A percentile compares a stretch with the other conserved stretches of the same genome.
Evolutionary conservation across 2,329 filamentous ascomycete species (phyloP).

Genomic region (Fusarium haematococcum): DNA sequence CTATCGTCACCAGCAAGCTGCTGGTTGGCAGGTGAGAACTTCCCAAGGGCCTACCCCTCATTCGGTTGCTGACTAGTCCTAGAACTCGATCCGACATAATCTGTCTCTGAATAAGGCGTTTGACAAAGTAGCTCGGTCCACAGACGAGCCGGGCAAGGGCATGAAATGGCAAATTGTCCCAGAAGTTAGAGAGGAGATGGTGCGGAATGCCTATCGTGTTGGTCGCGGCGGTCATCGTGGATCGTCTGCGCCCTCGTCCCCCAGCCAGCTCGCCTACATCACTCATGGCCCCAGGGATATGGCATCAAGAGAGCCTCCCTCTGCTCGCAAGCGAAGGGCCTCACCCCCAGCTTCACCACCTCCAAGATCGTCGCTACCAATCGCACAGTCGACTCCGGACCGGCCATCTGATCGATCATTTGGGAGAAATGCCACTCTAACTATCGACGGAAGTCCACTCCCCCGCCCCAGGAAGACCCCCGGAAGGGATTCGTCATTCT

Average conservation of each 20-base stretch:
- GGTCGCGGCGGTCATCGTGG: conserved; percentile 74
- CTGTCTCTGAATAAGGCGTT: conserved; percentile 95
- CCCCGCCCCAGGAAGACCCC: conserved; percentile 67
- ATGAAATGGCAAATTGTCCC: conserved; percentile 98
- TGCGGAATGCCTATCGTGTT: conserved; percentile 75
- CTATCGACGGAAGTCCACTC: conserved; percentile 71
- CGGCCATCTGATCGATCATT: conserved; percentile 57
- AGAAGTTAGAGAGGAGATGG: conserved; percentile 87
- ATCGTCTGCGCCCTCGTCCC: conserved; percentile 78
- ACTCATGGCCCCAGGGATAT: conserved; percentile 69
- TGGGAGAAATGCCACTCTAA: conserved; percentile 53
- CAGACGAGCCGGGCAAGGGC: conserved; percentile 95
- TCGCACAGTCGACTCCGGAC: conserved; percentile 70
- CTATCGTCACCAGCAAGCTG: conserved; percentile 81
- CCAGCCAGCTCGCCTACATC: conserved; percentile 70
- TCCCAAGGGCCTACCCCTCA: not conserved
- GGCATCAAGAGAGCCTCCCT: conserved; percentile 62
- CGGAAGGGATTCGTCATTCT: conserved; percentile 58
- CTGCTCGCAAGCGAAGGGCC: conserved; percentile 68
- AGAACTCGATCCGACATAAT: conserved; percentile 98
- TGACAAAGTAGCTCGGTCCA: conserved; percentile 90
- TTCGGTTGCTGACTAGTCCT: conserved; percentile 24
- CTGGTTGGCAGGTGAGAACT: conserved; percentile 86
- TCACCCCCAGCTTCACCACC: conserved; percentile 68
- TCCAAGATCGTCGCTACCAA: conserved; percentile 61